These are phyloP conservation scores for Candida vartiovaarae DNA, from an alignment of 805 yeast genomes.

Conservation along the genomic window DNA sequence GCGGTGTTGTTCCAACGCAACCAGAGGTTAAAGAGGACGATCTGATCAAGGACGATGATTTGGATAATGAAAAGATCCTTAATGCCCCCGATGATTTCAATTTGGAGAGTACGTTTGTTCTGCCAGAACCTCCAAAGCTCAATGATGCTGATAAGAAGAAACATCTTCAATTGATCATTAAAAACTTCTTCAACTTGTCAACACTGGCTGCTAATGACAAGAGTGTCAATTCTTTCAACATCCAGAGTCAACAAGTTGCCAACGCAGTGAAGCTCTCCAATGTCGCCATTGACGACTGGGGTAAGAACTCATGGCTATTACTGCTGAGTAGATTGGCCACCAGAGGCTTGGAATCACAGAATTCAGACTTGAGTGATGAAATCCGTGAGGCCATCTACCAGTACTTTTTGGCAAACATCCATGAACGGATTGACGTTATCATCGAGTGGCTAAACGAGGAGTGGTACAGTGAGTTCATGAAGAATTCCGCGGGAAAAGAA, in stretches of 20 bases:
- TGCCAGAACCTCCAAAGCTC: conserved; percentile 54
- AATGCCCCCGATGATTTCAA: conserved; percentile 26
- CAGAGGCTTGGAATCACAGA: conserved; percentile 54
- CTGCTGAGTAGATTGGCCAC: conserved; percentile 73
- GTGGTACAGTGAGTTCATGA: conserved; percentile 60
- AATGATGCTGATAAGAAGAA: conserved; percentile 47
- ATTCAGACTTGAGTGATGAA: conserved; percentile 44
- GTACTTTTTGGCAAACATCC: conserved; percentile 68
- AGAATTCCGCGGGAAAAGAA: conserved; percentile 19
- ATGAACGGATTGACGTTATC: conserved; percentile 61
- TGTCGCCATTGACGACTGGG: conserved; percentile 42
- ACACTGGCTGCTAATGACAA: conserved; percentile 20
- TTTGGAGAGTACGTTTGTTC: conserved; percentile 37
- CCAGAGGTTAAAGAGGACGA: conserved; percentile 25
- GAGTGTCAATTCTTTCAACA: conserved; percentile 13
- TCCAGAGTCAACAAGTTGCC: conserved; percentile 16
- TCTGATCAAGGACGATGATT: conserved; percentile 18
- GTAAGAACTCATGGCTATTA: conserved; percentile 68
- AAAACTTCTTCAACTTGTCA: conserved; percentile 48
- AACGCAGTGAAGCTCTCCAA: conserved; percentile 21
- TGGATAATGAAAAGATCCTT: conserved; percentile 17
- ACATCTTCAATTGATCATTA: conserved; percentile 50
- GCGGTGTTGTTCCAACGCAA: conserved; percentile 10
- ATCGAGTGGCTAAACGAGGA: conserved; percentile 95
- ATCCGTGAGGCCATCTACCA: conserved; percentile 67